Percentiles rank a stretch among this genome's conserved stretches.
Evolutionary conservation across 768 basidiomycete genomes (phyloP).

Genomic region (Pleurotus salmoneostramineus): DNA sequence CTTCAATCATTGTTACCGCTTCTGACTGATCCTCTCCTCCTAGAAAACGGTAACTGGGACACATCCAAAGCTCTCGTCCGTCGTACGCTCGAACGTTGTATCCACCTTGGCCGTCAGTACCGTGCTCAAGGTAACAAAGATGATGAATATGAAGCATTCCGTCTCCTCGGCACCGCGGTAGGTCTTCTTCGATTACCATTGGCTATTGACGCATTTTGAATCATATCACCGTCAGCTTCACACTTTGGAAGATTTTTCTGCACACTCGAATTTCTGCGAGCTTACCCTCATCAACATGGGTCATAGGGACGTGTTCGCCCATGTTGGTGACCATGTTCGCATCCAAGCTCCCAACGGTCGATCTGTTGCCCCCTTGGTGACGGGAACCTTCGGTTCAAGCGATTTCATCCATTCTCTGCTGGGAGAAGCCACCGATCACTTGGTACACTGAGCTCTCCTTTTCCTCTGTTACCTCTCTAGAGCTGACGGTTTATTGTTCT

Average conservation of each 20-base stretch:
- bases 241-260: constrained; percentile 83
- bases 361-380: constrained; percentile 78
- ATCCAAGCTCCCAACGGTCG: constrained; percentile 73
- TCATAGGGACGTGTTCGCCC: constrained; percentile 72
- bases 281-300: constrained; percentile 74
- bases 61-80: constrained; percentile 80
- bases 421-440: constrained; percentile 66
- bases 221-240: constrained; percentile 46
- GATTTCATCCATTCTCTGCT: constrained; percentile 79
- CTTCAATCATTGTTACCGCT: background rate
- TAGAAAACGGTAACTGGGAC: constrained; percentile 79
- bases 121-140: constrained; percentile 53
- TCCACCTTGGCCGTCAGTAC: constrained; percentile 69
- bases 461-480: background rate
- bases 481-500: background rate
- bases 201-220: background rate
- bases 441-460: constrained; percentile 31
- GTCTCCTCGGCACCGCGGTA: constrained; percentile 72
- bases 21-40: background rate
- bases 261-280: constrained; percentile 91
- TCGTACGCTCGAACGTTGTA: constrained; percentile 71
- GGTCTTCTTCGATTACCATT: constrained; percentile 16
- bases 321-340: constrained; percentile 79
- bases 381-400: constrained; percentile 74
- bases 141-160: constrained; percentile 76